Evolutionary conservation across 2,329 filamentous ascomycete species (phyloP).

Genomic region (Aureobasidium leucospermi): DNA sequence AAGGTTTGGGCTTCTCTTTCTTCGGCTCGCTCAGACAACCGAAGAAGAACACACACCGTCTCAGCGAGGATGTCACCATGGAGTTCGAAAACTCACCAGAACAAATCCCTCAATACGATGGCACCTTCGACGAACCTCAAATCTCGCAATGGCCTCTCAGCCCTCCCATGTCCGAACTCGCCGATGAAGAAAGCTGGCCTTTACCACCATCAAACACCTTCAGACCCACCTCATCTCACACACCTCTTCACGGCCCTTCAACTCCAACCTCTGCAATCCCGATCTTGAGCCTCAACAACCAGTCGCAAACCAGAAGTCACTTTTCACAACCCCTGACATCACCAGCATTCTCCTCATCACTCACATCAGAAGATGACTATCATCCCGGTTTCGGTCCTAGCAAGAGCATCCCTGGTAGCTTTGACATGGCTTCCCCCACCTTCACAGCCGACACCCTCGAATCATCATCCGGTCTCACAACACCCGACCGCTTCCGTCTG

Average conservation of each 20-base stretch:
- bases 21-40: neutral
- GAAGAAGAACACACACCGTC: neutral
- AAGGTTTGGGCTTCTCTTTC: conserved; percentile 7
- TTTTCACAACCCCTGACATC: neutral
- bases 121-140: neutral
- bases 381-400: neutral
- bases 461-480: conserved; percentile 5
- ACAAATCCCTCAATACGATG: conserved; percentile 1
- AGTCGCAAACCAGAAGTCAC: neutral
- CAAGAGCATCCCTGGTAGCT: conserved; percentile 7
- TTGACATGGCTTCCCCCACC: conserved; percentile 25
- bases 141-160: neutral
- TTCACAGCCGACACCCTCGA: conserved; percentile 27
- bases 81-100: neutral
- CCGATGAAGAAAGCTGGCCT: conserved; percentile 4
- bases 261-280: neutral
- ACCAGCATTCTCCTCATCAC: neutral
- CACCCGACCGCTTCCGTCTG: neutral
- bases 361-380: neutral
- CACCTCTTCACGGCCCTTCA: neutral
- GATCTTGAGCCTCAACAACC: neutral
- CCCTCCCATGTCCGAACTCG: neutral
- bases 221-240: neutral
- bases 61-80: neutral
- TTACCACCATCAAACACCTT: neutral